Base-by-base conservation (phyloP, 306 rosid species). In the Arachis hypogaea region DNA sequence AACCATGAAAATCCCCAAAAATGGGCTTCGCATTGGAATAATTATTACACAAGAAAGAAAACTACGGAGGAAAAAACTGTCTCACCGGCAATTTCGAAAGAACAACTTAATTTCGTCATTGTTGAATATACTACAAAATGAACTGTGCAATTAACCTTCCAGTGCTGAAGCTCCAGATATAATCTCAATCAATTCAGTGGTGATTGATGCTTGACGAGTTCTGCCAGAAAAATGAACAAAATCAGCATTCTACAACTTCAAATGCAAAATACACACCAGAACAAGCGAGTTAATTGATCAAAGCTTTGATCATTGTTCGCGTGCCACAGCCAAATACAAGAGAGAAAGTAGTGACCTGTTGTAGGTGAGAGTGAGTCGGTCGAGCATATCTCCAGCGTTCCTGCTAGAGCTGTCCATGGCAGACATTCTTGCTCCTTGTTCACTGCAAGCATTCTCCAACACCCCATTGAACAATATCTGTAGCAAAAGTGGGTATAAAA, bases 361-460 rank as follows among this genome's bases (percentile, higher is more conserved):
- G 78, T 94, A 94, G 41, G 93, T 83, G 70, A 94, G 96, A 72
- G 99, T 94, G 75, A 94, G 97, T 71, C 99, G 99, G 73, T 92
- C 99, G 82, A 94, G 99, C 97, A 94, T 94, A 0, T 94, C 99
- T 36, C 99, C 99, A 0, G 99, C 99, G 78, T 94, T 94, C 85
- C 99, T 94, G 90, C 99, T 94, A 55, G 99, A 92, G 81, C 99
- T 92, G 81, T 94, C 99, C 99, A 94, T 92, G 62, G 99, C 99
- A 71, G 99, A 94, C 99, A 94, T 92, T 79, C 99, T 88, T 29
- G 99, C 99, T 68, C 99, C 99, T 81, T 94, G 99, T 77, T 94
- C 99, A 90, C 99, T 94, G 86, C 96, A 88, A 75, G 99, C 99
- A 85, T 94, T 94, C 94, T 94, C 97, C 88, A 94, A 11, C 47